These are phyloP conservation scores for Tillandsia fasciculata DNA, from an alignment of 176 grass and related monocot species.

Conservation along the genomic window DNA sequence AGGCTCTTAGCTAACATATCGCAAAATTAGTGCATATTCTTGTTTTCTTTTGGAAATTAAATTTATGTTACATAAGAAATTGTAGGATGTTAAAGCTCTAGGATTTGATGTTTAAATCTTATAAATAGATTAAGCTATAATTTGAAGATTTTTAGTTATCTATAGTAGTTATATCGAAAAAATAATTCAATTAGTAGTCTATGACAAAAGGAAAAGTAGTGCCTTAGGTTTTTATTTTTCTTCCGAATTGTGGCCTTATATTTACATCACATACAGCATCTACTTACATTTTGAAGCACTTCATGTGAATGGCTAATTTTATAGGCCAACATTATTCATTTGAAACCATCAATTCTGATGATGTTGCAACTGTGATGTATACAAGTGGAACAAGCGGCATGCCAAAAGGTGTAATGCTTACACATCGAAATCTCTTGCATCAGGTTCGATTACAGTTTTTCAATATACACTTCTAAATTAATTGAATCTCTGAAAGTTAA, in stretches of 20 bases:
- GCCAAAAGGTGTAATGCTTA: conserved; percentile 94
- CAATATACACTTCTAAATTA: background rate
- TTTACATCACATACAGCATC: background rate
- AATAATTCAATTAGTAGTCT: too few relatives aligned
- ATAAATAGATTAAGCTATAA: too few relatives aligned
- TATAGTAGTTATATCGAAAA: too few relatives aligned
- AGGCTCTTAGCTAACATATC: too few relatives aligned
- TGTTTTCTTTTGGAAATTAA: too few relatives aligned
- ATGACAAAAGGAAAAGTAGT: background rate
- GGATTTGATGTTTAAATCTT: too few relatives aligned
- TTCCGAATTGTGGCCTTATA: background rate
- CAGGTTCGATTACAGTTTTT: conserved; percentile 40
- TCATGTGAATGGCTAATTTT: background rate
- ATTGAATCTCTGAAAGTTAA: background rate
- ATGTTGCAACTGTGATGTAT: conserved; percentile 93
- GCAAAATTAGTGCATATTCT: too few relatives aligned
- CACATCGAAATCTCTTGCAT: conserved; percentile 86
- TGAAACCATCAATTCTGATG: conserved; percentile 62
- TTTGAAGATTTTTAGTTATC: too few relatives aligned
- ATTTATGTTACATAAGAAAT: too few relatives aligned
- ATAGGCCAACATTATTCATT: conserved; percentile 33
- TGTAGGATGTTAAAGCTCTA: too few relatives aligned
- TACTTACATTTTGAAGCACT: background rate
- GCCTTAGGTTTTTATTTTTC: background rate
- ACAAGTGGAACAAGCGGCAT: conserved; percentile 89